phyloP scores from a whole-genome alignment of 2,329 filamentous ascomycete genomes.

The Penicillium brasilianum region DNA sequence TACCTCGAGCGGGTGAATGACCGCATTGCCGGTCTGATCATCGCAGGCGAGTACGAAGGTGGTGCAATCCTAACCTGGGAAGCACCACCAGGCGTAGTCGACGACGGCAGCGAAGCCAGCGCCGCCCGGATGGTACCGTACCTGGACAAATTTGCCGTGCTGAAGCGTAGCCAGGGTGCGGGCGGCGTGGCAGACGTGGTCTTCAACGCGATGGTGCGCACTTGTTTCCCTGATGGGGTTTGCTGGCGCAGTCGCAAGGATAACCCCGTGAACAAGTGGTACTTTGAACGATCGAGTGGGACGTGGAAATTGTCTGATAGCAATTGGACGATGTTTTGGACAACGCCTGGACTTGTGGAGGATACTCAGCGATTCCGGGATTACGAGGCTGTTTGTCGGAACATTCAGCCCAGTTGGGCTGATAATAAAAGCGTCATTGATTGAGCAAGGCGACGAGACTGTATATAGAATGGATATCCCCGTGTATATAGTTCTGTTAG shows the following conservation, averaged over 20 bases:
- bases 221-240: constrained; percentile 85
- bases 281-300: constrained; percentile 87
- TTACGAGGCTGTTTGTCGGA: constrained; percentile 76
- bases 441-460: constrained; percentile 38
- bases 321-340: constrained; percentile 99
- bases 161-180: constrained; percentile 84
- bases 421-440: constrained; percentile 58
- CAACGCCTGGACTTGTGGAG: constrained; percentile 68
- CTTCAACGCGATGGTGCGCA: constrained; percentile 91
- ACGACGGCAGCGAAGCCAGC: constrained; percentile 59
- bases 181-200: constrained; percentile 94
- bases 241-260: constrained; percentile 89
- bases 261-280: constrained; percentile 99
- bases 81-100: constrained; percentile 64
- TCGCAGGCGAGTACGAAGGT: constrained; percentile 95
- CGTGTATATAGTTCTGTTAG: constrained; percentile 4
- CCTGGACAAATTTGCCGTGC: constrained; percentile 94
- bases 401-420: constrained; percentile 57
- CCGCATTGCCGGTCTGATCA: constrained; percentile 86
- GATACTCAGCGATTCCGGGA: constrained; percentile 63
- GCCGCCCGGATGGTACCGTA: constrained; percentile 79
- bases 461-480: constrained; percentile 17
- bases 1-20: constrained; percentile 82
- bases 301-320: constrained; percentile 80
- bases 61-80: constrained; percentile 97